These are phyloP conservation scores for Lumnitzera racemosa DNA, from an alignment of 345 rosid genomes.

Conservation along the genomic window DNA sequence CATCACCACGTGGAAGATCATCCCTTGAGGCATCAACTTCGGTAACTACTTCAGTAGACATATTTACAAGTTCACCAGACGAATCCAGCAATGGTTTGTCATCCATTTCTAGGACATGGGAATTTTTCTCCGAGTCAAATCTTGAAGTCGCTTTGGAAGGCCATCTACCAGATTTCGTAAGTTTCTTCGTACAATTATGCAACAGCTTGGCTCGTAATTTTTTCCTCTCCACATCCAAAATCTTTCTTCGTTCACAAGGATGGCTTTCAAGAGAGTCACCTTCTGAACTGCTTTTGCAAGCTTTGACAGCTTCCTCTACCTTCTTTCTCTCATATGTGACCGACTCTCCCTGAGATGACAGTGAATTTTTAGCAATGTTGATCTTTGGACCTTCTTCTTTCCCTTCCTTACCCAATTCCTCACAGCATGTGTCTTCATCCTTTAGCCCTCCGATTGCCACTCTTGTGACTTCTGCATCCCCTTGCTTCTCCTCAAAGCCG, in stretches of 20 bases:
- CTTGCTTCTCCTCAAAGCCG: conserved; percentile 5
- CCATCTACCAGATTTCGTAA: conserved; percentile 23
- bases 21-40: conserved; percentile 53
- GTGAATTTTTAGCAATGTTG: conserved; percentile 44
- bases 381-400: conserved; percentile 49
- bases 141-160: conserved; percentile 30
- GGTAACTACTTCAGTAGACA: conserved; percentile 32
- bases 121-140: conserved; percentile 12
- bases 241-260: conserved; percentile 15
- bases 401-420: conserved; percentile 36
- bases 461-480: conserved; percentile 17
- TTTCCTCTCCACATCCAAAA: conserved; percentile 19
- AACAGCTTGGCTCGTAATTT: conserved; percentile 16
- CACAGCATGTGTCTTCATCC: conserved; percentile 34
- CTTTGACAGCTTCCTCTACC: conserved; percentile 25
- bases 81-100: conserved; percentile 28
- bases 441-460: conserved; percentile 12
- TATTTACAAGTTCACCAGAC: conserved; percentile 36
- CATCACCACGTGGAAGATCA: conserved; percentile 54
- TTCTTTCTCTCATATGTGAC: conserved; percentile 39
- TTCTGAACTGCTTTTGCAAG: conserved; percentile 16
- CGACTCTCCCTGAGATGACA: conserved; percentile 45
- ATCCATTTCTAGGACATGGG: conserved; percentile 17
- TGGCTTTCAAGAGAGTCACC: conserved; percentile 16
- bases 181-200: conserved; percentile 21